Evolutionary conservation across 1,139 yeast genomes (phyloP).

Genomic region (Protomyces gravidus): DNA sequence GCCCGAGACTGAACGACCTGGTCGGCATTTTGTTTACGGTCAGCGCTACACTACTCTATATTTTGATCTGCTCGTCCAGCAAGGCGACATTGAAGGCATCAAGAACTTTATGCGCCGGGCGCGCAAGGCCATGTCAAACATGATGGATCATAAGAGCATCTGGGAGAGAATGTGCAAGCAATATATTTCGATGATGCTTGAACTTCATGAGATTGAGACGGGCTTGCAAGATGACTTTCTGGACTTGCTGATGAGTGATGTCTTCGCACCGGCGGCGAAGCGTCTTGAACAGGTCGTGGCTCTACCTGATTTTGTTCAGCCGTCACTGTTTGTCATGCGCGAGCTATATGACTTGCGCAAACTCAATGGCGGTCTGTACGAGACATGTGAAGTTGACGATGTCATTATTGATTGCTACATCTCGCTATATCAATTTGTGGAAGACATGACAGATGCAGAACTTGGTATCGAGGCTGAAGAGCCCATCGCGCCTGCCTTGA

Average conservation of each 20-base stretch:
- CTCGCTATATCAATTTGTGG: conserved; percentile 2
- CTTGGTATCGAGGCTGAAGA: neutral
- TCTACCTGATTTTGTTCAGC: neutral
- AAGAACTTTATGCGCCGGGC: conserved; percentile 62
- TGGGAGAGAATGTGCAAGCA: conserved; percentile 56
- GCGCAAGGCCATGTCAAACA: conserved; percentile 69
- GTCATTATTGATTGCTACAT: conserved; percentile 28
- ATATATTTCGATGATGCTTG: conserved; percentile 1
- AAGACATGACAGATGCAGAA: conserved; percentile 2
- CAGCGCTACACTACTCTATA: conserved; percentile 64
- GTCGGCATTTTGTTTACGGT: conserved; percentile 81
- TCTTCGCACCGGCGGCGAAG: conserved; percentile 17
- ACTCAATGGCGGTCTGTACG: conserved; percentile 29
- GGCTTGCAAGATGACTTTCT: neutral
- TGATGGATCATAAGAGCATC: conserved; percentile 56
- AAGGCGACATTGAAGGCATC: conserved; percentile 58
- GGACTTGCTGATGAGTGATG: neutral
- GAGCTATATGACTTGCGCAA: conserved; percentile 28
- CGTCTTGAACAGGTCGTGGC: conserved; percentile 6
- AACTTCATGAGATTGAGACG: neutral
- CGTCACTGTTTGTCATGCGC: conserved; percentile 16
- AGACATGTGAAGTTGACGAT: conserved; percentile 27
- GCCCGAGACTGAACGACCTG: conserved; percentile 86
- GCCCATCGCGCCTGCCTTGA: neutral
- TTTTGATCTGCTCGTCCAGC: conserved; percentile 52